These are phyloP conservation scores for Hypoxylon rubiginosum DNA, from an alignment of 2,329 filamentous ascomycete species.

Conservation along the genomic window DNA sequence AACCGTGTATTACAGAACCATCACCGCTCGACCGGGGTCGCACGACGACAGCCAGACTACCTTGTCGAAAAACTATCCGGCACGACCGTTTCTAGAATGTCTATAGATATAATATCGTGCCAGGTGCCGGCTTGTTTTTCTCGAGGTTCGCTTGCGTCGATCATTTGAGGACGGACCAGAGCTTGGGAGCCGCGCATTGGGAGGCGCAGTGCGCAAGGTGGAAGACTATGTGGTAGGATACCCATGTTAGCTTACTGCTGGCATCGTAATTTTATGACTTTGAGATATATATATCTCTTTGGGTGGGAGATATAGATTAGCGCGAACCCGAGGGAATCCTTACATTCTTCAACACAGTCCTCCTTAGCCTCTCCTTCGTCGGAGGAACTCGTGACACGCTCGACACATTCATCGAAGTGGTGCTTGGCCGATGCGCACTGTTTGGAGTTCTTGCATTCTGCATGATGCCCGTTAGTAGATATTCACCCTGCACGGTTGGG, in stretches of 20 bases:
- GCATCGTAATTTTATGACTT: background rate
- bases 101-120: constrained; percentile 38
- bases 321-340: constrained; percentile 57
- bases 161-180: constrained; percentile 94
- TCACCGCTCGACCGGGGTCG: constrained; percentile 27
- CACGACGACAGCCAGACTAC: constrained; percentile 22
- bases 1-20: constrained; percentile 43
- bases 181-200: constrained; percentile 94
- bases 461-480: constrained; percentile 44
- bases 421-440: constrained; percentile 92
- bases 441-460: constrained; percentile 91
- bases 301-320: background rate
- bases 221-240: constrained; percentile 73
- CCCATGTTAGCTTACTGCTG: constrained; percentile 55
- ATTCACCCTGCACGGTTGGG: constrained; percentile 16
- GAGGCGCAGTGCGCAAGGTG: constrained; percentile 97
- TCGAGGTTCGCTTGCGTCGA: constrained; percentile 44
- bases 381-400: constrained; percentile 83
- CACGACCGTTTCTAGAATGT: constrained; percentile 42
- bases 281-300: background rate
- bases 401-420: constrained; percentile 98
- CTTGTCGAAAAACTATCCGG: constrained; percentile 33
- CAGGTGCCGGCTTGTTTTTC: constrained; percentile 30
- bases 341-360: constrained; percentile 99
- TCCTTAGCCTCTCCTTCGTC: constrained; percentile 82